These are phyloP conservation scores for Aspergillus sp. DNA, from an alignment of 2,329 filamentous ascomycete species.

Conservation along the genomic window DNA sequence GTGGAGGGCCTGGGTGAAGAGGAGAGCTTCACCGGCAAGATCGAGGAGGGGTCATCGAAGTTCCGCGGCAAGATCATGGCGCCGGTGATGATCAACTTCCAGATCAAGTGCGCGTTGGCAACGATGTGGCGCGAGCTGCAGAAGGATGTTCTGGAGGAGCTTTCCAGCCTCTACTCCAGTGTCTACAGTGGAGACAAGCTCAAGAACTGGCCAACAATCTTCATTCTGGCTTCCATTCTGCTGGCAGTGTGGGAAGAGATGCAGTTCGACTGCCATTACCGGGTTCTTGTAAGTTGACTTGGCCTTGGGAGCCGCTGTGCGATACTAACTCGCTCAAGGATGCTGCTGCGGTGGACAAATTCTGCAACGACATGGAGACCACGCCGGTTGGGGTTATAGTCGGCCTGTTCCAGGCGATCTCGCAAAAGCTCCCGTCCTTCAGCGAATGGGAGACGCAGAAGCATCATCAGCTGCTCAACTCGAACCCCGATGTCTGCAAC, in stretches of 20 bases:
- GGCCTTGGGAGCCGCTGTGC: background rate
- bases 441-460: constrained; percentile 89
- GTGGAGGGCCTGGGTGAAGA: constrained; percentile 82
- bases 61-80: constrained; percentile 85
- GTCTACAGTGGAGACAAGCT: constrained; percentile 95
- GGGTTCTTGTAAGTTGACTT: constrained; percentile 50
- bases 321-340: constrained; percentile 40
- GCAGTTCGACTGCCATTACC: constrained; percentile 97
- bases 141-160: constrained; percentile 89
- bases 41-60: constrained; percentile 76
- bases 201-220: constrained; percentile 98
- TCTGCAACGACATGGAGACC: constrained; percentile 93
- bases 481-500: constrained; percentile 85
- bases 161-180: constrained; percentile 87
- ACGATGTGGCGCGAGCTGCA: constrained; percentile 98
- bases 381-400: constrained; percentile 94
- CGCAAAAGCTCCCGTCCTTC: constrained; percentile 86
- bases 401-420: constrained; percentile 94
- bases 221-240: constrained; percentile 89
- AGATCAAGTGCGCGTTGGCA: constrained; percentile 93
- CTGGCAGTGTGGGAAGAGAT: constrained; percentile 97
- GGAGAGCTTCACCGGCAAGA: constrained; percentile 66
- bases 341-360: constrained; percentile 75
- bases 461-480: constrained; percentile 82
- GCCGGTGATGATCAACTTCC: constrained; percentile 98